Evolutionary conservation across 164 flowering plant species (phyloP), one percentile per base, ranked within the genome.

Genomic region (Taxillus chinensis): DNA sequence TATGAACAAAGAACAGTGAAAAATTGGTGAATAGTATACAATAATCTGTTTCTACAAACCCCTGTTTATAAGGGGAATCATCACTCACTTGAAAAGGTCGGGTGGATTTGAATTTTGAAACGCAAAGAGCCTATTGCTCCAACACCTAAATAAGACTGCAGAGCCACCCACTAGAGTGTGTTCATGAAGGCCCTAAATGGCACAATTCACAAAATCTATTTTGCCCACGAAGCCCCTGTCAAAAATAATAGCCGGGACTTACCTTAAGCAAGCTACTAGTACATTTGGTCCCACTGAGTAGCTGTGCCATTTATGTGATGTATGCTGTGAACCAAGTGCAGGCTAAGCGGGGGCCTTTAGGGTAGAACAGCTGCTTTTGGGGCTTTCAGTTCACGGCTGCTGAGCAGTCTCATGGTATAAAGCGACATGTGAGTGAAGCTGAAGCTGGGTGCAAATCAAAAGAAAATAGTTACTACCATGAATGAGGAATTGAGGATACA

Each of bases 341-440:
- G 73, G 49, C 59, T 62, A 50, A 82, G 77, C 74, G 71, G 42
- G 74, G 63, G 27, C 27, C 68, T 81, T 84, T 0, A 81, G 83
- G 43, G 71, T 79, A 8, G 84, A 82, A 43, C 66, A 61, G 69
- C 63, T 55, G 70, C 61, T 62, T 77, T 63, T 61, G 79, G 75
- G 71, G 74, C 62, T 69, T 76, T 27, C 73, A 61, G 51, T 62
- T 64, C 67, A 69, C 69, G 80, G 65, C 72, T 58, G 65, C 60
- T 62, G 79, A 63, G 64, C 73, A 72, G 45, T 68, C 68, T 75
- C 80, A 75, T 82, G 74, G 86, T 70, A 69, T 73, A 72, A 78
- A 74, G 79, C 71, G 62, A 64, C 71, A 39, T 59, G 57, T 55
- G 67, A 61, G 68, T 71, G 68, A 79, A 73, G 65, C 78, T 70